Percentiles rank a stretch among this genome's conserved stretches.
phyloP scores from a whole-genome alignment of 2,329 filamentous ascomycete genomes.

The Fusarium verrucosum region DNA sequence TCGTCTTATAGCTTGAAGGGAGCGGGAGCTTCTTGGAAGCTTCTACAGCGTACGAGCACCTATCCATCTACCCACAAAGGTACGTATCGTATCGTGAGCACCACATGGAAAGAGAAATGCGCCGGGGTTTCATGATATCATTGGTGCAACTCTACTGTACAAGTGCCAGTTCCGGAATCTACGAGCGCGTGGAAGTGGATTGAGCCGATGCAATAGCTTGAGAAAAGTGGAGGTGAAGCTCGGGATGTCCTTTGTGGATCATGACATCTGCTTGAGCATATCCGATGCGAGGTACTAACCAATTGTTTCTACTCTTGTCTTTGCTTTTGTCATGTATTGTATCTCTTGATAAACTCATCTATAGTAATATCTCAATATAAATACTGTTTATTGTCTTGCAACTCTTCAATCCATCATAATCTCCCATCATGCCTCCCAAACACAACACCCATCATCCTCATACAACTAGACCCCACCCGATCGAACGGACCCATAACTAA shows the following conservation, averaged over 20 bases:
- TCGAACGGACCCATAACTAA: constrained; percentile 6
- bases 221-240: constrained; percentile 19
- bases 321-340: background rate
- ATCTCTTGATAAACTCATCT: background rate
- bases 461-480: constrained; percentile 9
- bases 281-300: background rate
- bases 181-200: constrained; percentile 10
- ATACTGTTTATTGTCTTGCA: too few relatives aligned
- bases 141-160: constrained; percentile 23
- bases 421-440: background rate
- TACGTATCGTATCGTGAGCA: constrained; percentile 7
- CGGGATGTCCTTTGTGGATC: constrained; percentile 7
- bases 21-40: constrained; percentile 13
- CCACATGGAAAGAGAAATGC: constrained; percentile 4
- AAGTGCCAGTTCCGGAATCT: constrained; percentile 18
- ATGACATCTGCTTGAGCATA: constrained; percentile 2
- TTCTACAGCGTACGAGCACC: constrained; percentile 19
- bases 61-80: constrained; percentile 15
- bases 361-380: background rate
- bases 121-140: constrained; percentile 22
- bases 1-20: constrained; percentile 41
- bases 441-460: background rate
- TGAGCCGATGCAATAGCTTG: background rate
- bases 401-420: background rate
- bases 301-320: background rate